phyloP scores from a whole-genome alignment of 257 asterid species.

The Anisodus acutangulus region DNA sequence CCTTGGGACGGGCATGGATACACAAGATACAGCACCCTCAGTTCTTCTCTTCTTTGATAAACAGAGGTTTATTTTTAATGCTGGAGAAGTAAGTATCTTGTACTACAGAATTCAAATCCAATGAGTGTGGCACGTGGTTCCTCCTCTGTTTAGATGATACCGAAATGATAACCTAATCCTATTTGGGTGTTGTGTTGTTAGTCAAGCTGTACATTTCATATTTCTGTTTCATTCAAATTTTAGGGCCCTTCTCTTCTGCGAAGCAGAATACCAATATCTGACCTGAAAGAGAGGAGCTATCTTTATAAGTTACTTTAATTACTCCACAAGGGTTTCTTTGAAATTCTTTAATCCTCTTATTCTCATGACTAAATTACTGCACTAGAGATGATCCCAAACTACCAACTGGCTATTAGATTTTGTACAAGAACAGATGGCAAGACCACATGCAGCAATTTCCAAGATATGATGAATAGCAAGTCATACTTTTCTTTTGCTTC shows the following conservation, averaged over 20 bases:
- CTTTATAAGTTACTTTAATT: background rate
- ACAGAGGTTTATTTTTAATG: slow-evolving; percentile 94
- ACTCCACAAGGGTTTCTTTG: background rate
- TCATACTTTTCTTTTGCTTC: slow-evolving; percentile 12
- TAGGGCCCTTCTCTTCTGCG: background rate
- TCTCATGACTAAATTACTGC: slow-evolving; percentile 21
- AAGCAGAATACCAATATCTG: slow-evolving; percentile 8
- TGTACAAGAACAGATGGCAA: slow-evolving; percentile 12
- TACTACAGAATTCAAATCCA: background rate
- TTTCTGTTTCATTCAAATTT: background rate
- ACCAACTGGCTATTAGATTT: slow-evolving; percentile 1
- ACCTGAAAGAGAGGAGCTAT: background rate
- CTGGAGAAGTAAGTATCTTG: slow-evolving; percentile 82
- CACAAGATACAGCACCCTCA: slow-evolving; percentile 95
- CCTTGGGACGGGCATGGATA: slow-evolving; percentile 99
- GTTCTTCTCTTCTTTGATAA: slow-evolving; percentile 93
- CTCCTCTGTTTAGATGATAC: slow-evolving; percentile 1
- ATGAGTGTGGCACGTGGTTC: background rate
- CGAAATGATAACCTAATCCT: background rate
- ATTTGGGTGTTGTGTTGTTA: slow-evolving; percentile 8
- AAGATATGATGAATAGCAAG: slow-evolving; percentile 18
- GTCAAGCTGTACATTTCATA: background rate
- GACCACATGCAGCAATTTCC: slow-evolving; percentile 16
- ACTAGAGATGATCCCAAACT: background rate
- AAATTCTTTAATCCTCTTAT: background rate